Evolutionary conservation across 331 rosid genomes (phyloP).

Genomic region (Spiraea crenata): DNA sequence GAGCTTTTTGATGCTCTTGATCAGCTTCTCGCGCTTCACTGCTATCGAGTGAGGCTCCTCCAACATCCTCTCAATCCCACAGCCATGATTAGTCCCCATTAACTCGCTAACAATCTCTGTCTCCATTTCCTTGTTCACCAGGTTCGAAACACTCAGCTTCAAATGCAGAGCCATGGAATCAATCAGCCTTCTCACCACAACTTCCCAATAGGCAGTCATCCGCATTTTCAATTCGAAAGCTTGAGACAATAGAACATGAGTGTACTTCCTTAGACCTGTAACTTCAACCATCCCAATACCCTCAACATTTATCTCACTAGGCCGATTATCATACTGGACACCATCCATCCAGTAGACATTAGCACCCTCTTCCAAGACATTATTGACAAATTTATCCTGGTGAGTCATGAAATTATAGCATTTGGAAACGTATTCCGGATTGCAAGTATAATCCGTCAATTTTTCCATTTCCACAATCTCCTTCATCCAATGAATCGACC

Average conservation of each 20-base stretch:
- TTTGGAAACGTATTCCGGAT: background rate
- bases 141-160: background rate
- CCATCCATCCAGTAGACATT: too few relatives aligned
- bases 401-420: background rate
- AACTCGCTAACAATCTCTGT: background rate
- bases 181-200: background rate
- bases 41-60: background rate
- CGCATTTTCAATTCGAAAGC: slow-evolving; percentile 27
- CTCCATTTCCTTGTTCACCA: background rate
- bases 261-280: background rate
- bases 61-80: background rate
- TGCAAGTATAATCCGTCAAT: slow-evolving; percentile 22
- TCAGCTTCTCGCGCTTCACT: background rate
- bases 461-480: slow-evolving; percentile 29
- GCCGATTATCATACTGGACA: background rate
- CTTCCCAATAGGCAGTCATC: background rate
- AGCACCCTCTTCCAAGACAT: background rate
- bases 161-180: background rate
- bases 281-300: slow-evolving; percentile 6
- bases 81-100: background rate
- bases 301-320: background rate
- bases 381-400: background rate
- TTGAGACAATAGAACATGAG: background rate
- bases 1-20: background rate
- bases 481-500: background rate